Evolutionary conservation across 1,284 basidiomycete species (phyloP).

Genomic region (Tylopilus sp.): DNA sequence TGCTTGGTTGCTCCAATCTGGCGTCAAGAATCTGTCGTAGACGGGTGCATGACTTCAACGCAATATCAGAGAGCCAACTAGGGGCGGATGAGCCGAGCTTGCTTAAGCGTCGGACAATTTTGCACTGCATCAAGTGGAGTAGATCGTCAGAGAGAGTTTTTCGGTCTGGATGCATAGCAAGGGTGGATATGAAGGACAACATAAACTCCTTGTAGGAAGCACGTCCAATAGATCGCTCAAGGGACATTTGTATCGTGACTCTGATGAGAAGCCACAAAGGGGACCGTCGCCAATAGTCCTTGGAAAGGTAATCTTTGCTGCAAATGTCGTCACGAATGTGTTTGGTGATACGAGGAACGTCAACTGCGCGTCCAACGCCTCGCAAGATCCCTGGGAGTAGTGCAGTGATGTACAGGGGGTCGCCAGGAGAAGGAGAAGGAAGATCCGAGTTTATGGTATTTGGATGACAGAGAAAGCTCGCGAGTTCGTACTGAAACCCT

Average conservation of each 20-base stretch:
- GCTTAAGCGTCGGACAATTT: constrained; percentile 45
- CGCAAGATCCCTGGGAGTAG: constrained; percentile 42
- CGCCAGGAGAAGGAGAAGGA: not conserved
- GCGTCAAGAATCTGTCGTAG: constrained; percentile 14
- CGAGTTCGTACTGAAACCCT: constrained; percentile 34
- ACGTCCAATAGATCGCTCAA: too few relatives aligned
- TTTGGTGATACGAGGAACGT: constrained; percentile 39
- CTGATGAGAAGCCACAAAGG: constrained; percentile 28
- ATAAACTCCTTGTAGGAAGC: too few relatives aligned
- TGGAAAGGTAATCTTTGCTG: too few relatives aligned
- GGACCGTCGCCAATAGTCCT: constrained; percentile 48
- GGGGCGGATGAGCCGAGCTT: constrained; percentile 42
- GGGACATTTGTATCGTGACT: too few relatives aligned
- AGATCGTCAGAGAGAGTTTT: constrained; percentile 40
- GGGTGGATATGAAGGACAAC: constrained; percentile 8
- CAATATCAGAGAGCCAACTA: constrained; percentile 16
- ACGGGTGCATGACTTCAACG: not conserved
- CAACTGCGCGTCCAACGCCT: constrained; percentile 28
- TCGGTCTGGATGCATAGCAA: constrained; percentile 17
- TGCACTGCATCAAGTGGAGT: constrained; percentile 37
- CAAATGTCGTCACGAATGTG: constrained; percentile 41
- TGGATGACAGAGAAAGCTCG: constrained; percentile 22
- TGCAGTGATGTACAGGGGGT: constrained; percentile 37
- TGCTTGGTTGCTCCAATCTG: not conserved
- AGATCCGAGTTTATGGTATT: constrained; percentile 26